phyloP scores from a whole-genome alignment of 345 rosid species.

The Salix dunnii region DNA sequence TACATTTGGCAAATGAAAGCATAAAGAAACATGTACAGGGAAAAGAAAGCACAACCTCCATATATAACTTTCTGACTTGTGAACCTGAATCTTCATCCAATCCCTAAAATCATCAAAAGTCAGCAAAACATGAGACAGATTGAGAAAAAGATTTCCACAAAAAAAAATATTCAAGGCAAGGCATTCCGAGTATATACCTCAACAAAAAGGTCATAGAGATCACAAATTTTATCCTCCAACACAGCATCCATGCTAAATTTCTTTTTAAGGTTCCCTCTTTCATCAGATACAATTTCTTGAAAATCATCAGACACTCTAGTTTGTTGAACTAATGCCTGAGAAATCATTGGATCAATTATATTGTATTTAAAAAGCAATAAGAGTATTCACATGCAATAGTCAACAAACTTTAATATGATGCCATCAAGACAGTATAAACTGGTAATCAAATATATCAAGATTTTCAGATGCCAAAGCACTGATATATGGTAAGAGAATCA shows the following conservation, averaged over 20 bases:
- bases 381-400: background rate
- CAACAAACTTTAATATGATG: background rate
- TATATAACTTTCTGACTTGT: slow-evolving; percentile 80
- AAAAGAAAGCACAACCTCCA: slow-evolving; percentile 49
- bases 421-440: background rate
- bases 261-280: slow-evolving; percentile 46
- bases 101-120: slow-evolving; percentile 48
- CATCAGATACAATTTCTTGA: slow-evolving; percentile 52
- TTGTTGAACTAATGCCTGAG: slow-evolving; percentile 55
- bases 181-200: slow-evolving; percentile 48
- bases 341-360: slow-evolving; percentile 1
- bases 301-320: slow-evolving; percentile 67
- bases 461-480: background rate
- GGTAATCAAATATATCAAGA: background rate
- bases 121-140: slow-evolving; percentile 14
- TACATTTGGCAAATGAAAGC: background rate
- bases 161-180: background rate
- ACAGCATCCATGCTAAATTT: slow-evolving; percentile 61
- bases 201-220: slow-evolving; percentile 84
- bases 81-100: slow-evolving; percentile 83
- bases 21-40: background rate
- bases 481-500: background rate
- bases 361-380: background rate
- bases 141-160: slow-evolving; percentile 3
- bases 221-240: slow-evolving; percentile 88